Evolutionary conservation across 139 green algal genomes (phyloP).

Genomic region (Coccomyxa sp.): DNA sequence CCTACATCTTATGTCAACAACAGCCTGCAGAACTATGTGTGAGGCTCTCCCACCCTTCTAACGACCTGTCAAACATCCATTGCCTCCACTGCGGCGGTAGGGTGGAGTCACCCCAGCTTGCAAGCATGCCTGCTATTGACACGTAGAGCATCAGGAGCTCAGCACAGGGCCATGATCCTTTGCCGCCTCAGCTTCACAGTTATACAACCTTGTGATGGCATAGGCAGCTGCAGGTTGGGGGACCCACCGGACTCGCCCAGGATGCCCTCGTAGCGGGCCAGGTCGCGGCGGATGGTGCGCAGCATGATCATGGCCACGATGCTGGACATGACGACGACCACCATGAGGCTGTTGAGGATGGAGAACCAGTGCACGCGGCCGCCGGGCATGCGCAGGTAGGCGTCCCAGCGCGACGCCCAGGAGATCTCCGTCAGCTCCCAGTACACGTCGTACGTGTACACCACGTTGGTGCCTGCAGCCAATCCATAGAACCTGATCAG

Average conservation of each 20-base stretch:
- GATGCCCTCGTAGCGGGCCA: slow-evolving; percentile 90
- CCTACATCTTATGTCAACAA: not conserved
- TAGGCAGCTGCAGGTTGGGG: no score
- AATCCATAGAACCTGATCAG: no score
- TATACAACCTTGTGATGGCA: no score
- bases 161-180: no score
- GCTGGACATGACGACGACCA: slow-evolving; percentile 89
- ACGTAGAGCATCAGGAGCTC: no score
- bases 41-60: no score
- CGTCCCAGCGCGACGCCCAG: slow-evolving; percentile 92
- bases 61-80: no score
- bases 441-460: slow-evolving; percentile 91
- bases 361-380: slow-evolving; percentile 93
- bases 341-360: slow-evolving; percentile 94
- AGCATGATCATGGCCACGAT: slow-evolving; percentile 91
- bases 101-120: no score
- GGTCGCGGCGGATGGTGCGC: slow-evolving; percentile 84
- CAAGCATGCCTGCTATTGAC: no score
- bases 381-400: slow-evolving; percentile 92
- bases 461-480: slow-evolving; percentile 11
- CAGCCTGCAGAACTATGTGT: no score
- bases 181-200: no score
- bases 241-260: slow-evolving; percentile 65
- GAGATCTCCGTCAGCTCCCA: slow-evolving; percentile 78
- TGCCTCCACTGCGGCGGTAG: no score